Evolutionary conservation across 192 early-diverging fungal genomes (phyloP).

Genomic region (Umbelopsis sp.): DNA sequence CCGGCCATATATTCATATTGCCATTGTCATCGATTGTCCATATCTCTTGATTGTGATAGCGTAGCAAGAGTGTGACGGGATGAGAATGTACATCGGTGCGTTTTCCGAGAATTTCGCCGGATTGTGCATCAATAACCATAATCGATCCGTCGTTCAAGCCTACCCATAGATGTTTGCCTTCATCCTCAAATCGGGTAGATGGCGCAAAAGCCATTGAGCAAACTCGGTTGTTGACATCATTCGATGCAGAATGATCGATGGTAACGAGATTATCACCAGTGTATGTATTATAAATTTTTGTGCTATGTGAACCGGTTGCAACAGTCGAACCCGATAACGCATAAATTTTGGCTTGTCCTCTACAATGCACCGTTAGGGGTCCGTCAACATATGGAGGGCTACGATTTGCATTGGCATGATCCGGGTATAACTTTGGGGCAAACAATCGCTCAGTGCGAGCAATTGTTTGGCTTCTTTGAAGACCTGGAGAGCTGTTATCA

Average conservation of each 20-base stretch:
- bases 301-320: constrained; percentile 48
- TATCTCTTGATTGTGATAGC: constrained; percentile 50
- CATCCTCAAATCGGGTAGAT: constrained; percentile 48
- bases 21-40: constrained; percentile 75
- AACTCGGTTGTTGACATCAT: constrained; percentile 45
- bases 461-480: constrained; percentile 13
- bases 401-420: constrained; percentile 57
- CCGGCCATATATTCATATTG: constrained; percentile 58
- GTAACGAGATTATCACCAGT: constrained; percentile 51
- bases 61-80: constrained; percentile 59
- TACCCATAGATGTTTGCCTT: constrained; percentile 69
- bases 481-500: not conserved
- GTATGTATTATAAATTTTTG: constrained; percentile 46
- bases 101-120: constrained; percentile 42
- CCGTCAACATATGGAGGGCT: constrained; percentile 54
- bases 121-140: constrained; percentile 51
- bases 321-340: constrained; percentile 54
- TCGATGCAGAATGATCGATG: constrained; percentile 51
- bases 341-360: constrained; percentile 48
- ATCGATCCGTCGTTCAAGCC: constrained; percentile 66
- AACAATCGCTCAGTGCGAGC: not conserved
- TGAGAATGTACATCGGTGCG: constrained; percentile 48
- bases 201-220: constrained; percentile 55
- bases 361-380: constrained; percentile 47
- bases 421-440: constrained; percentile 40